Percentiles rank a stretch among this genome's conserved stretches.
Evolutionary conservation across 257 asterid species (phyloP).

Genomic region (Nyctanthes arbortristis): DNA sequence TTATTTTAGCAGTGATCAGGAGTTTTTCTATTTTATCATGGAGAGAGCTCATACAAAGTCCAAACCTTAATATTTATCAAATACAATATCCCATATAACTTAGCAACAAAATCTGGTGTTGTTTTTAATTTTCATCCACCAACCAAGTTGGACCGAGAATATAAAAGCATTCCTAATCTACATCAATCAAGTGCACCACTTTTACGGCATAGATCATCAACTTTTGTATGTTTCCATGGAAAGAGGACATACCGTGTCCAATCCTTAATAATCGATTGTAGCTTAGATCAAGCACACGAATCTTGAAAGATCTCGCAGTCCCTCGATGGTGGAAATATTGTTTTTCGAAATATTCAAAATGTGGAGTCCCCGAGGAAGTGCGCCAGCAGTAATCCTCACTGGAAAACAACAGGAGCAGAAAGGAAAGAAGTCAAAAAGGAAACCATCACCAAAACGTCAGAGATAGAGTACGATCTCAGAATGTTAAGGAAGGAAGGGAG

Average conservation of each 20-base stretch:
- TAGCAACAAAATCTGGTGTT: neutral
- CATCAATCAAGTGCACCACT: conserved; percentile 1
- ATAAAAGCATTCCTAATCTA: conserved; percentile 6
- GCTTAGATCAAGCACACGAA: conserved; percentile 95
- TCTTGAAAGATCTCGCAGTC: conserved; percentile 85
- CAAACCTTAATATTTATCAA: neutral
- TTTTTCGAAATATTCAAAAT: conserved; percentile 85
- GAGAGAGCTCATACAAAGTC: neutral
- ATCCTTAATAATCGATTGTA: conserved; percentile 82
- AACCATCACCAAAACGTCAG: conserved; percentile 10
- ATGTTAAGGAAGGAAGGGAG: neutral
- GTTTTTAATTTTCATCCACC: neutral
- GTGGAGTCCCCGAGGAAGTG: conserved; percentile 96
- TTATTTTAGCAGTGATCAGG: neutral
- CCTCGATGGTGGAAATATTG: conserved; percentile 83
- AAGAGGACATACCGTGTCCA: conserved; percentile 77
- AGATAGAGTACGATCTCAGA: conserved; percentile 14
- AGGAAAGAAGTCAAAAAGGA: conserved; percentile 16
- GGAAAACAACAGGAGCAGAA: conserved; percentile 22
- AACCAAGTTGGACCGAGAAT: neutral
- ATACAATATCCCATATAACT: neutral
- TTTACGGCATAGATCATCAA: neutral
- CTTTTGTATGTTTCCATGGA: neutral
- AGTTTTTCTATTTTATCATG: neutral
- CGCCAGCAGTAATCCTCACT: conserved; percentile 89